Base-by-base conservation (phyloP, 495 filamentous ascomycete genomes). In the Trichoderma asperelloides region DNA sequence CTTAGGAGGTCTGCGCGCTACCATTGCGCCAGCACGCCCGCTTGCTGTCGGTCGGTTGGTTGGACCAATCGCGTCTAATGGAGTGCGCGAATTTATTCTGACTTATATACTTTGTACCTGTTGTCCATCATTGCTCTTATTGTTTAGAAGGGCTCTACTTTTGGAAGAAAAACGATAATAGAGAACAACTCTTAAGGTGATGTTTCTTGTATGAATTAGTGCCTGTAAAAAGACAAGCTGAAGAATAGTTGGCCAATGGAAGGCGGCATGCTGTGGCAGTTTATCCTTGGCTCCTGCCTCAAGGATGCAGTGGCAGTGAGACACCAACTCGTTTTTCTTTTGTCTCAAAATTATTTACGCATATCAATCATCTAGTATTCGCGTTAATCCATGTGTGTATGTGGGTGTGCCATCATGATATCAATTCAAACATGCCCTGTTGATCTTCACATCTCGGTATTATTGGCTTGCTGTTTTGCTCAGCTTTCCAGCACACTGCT, bases 1-100 rank as follows among this genome's bases (percentile, higher is more conserved):
- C 55, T 60, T 60, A 60, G 55, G 55, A 60, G 55, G 55, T 28
- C 55, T 60, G 27, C 55, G 55, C 55, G 55, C 55, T 60, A 60
- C 55, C 55, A 60, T 60, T 60, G 55, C 55, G 55, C 55, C 55
- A 60, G 55, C 55, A 60, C 55, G 25, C 55, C 49, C 55, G 25
- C 55, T n/a, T 55, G n/a, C 8, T 23, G 49, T 21, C 47, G 11
- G 25, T 30, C 9, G 9, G 13, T 18, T 23, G 13, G 15, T 33
- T 60, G 8, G 55, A 60, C 23, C 55, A 60, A 60, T 30, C n/a
- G 55, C 28, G 55, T 13, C 55, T 60, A 28, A 30, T 60, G 55
- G 25, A 60, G 25, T 12, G 23, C 55, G 55, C 55, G 25, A 60
- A 30, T 60, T 60, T 60, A 60, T 12, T 7, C 16, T 60, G 25